Conservation (phyloP, 1,284 basidiomycete species). For the Apiotrichum brassicae region DNA sequence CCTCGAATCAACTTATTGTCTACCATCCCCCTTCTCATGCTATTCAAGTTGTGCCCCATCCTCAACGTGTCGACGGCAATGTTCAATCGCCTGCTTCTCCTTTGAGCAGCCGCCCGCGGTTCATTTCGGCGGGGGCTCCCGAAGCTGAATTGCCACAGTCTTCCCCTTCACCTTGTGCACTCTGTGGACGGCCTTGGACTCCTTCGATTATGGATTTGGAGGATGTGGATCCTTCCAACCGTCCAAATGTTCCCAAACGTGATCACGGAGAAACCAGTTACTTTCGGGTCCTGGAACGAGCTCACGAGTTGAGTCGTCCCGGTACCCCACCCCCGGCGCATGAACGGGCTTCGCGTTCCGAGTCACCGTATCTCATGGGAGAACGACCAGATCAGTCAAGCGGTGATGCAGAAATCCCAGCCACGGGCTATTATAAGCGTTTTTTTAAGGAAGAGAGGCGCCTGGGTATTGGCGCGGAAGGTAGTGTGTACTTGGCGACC, state of each 20-base stretch:
- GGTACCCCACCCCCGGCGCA: slow-evolving; percentile 22
- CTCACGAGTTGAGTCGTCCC: slow-evolving; percentile 38
- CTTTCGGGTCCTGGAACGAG: slow-evolving; percentile 40
- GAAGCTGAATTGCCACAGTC: too few relatives aligned
- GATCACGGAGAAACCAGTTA: slow-evolving; percentile 19
- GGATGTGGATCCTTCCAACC: neutral
- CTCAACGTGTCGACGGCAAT: neutral
- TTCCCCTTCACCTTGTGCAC: slow-evolving; percentile 21
- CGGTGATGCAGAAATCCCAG: slow-evolving; percentile 29
- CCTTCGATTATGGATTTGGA: neutral
- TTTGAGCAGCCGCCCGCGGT: too few relatives aligned
- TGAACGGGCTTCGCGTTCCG: slow-evolving; percentile 39
- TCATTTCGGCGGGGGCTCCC: too few relatives aligned
- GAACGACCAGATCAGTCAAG: neutral
- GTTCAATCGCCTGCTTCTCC: slow-evolving; percentile 33
- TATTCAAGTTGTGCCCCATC: slow-evolving; percentile 54
- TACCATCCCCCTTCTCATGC: slow-evolving; percentile 83
- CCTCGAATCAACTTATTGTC: slow-evolving; percentile 76
- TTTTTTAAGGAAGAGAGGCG: slow-evolving; percentile 83
- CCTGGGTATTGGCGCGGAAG: slow-evolving; percentile 87
- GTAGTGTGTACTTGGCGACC: slow-evolving; percentile 60
- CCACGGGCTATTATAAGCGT: slow-evolving; percentile 53
- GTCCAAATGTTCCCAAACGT: neutral
- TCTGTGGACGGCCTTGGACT: slow-evolving; percentile 27
- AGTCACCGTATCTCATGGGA: neutral